Base-by-base conservation (phyloP, 2,329 filamentous ascomycete genomes). In the Ophiosphaerella narmari region DNA sequence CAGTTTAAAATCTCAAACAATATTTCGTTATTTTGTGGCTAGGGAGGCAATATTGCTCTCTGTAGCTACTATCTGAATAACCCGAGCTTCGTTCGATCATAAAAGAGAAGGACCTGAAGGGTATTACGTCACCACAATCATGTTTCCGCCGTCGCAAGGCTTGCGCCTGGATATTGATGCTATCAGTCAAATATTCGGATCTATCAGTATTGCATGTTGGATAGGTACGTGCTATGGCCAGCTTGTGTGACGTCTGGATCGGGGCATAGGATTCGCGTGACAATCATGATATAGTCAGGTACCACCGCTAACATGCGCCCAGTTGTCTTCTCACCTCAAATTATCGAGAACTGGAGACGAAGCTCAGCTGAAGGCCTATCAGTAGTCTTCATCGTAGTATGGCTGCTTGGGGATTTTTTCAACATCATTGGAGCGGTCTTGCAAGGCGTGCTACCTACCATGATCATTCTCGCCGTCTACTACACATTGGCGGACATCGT, bases 201-300 rank as follows among this genome's bases (percentile, higher is more conserved):
- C 92, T 7, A 92, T 99, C 62, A 96, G 91, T 39, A 97, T 99
- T 70, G 92, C 92, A 43, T 97, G 92, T 72, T 97, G 94, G 94
- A 89, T 97, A 49, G 70, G 68, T 71, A 61, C 36, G 57, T 40
- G n/a, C 14, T 29, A 12, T 43, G 31, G 37, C 7, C 31, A 32
- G 13, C 36, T 26, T 11, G 1, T 18, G 9, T 12, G 21, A 12
- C 24, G n/a, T 16, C 7, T 36, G 4, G 7, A 36, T 36, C 6
- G 9, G 5, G n/a, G 7, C n/a, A 36, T n/a, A 11, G 8, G n/a
- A 9, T 18, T n/a, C 7, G 18, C n/a, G 12, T 41, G 29, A 12
- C 16, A 34, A 31, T 32, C 29, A 23, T 39, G 24, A 24, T 18
- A 23, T 13, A 24, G 7, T 6, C 18, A 9, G 9, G 18, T 23